phyloP scores from a whole-genome alignment of 2,329 filamentous ascomycete genomes.

The Sporothrix pallida region DNA sequence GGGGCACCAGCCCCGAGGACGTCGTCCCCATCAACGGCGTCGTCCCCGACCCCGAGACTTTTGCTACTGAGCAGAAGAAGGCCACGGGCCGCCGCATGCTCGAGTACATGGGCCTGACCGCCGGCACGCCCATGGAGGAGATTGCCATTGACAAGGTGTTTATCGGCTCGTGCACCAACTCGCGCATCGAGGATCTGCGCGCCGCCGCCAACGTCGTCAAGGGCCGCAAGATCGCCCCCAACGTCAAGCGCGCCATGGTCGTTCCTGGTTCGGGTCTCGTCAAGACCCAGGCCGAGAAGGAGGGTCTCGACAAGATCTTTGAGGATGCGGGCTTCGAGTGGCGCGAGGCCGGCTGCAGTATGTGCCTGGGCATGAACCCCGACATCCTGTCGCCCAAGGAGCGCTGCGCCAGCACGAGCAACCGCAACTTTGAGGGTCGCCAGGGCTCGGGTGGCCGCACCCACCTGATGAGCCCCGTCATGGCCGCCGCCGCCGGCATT shows the following conservation, averaged over 20 bases:
- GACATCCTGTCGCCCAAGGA: slow-evolving; percentile 93
- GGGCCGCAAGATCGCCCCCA: slow-evolving; percentile 83
- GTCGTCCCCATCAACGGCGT: slow-evolving; percentile 90
- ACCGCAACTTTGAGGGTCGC: slow-evolving; percentile 96
- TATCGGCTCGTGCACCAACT: slow-evolving; percentile 97
- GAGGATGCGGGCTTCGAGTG: slow-evolving; percentile 92
- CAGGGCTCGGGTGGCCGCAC: slow-evolving; percentile 91
- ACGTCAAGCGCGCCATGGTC: slow-evolving; percentile 93
- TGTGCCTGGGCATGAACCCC: slow-evolving; percentile 99
- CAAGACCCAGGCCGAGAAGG: slow-evolving; percentile 87
- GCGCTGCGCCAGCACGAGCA: slow-evolving; percentile 92
- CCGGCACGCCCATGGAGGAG: slow-evolving; percentile 91
- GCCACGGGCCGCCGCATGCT: slow-evolving; percentile 78
- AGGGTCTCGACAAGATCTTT: slow-evolving; percentile 94
- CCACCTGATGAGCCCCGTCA: slow-evolving; percentile 95
- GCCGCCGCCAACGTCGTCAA: slow-evolving; percentile 85
- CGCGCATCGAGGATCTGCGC: slow-evolving; percentile 92
- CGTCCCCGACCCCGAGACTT: slow-evolving; percentile 91
- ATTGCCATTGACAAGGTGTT: slow-evolving; percentile 94
- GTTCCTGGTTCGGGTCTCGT: slow-evolving; percentile 95
- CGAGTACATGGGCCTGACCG: slow-evolving; percentile 92
- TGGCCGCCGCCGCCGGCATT: slow-evolving; percentile 91
- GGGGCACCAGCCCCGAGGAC: slow-evolving; percentile 96
- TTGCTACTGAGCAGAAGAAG: slow-evolving; percentile 80
- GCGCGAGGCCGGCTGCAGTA: slow-evolving; percentile 97